phyloP scores from a whole-genome alignment of 345 rosid species.

The Hirschfeldia incana region DNA sequence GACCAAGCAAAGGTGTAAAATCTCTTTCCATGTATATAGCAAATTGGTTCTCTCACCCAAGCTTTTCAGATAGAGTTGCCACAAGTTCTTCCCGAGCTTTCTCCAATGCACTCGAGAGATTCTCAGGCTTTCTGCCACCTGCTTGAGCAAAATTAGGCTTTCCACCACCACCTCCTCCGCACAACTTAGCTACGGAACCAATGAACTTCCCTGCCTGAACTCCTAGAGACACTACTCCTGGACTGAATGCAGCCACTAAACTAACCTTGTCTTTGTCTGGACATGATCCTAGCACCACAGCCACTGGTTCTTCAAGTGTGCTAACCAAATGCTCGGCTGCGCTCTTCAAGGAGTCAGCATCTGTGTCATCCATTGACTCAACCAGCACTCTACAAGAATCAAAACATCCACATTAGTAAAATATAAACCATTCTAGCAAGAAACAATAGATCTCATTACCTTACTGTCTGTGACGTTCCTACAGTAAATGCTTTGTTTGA shows the following conservation, averaged over 20 bases:
- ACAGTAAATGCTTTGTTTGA: conserved; percentile 62
- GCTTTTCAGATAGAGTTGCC: conserved; percentile 56
- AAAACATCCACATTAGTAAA: conserved; percentile 4
- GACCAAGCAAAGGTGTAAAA: neutral
- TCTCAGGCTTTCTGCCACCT: conserved; percentile 84
- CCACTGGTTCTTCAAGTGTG: conserved; percentile 75
- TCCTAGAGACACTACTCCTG: conserved; percentile 66
- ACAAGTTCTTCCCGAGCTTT: conserved; percentile 70
- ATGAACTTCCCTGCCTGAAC: conserved; percentile 91
- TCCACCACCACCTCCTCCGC: conserved; percentile 98
- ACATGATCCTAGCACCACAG: conserved; percentile 73
- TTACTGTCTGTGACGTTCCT: conserved; percentile 58
- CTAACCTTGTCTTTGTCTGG: conserved; percentile 93
- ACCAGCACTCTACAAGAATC: conserved; percentile 65
- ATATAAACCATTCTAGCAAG: neutral
- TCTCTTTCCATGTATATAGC: neutral
- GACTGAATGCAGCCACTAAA: conserved; percentile 85
- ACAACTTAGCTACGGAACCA: conserved; percentile 75
- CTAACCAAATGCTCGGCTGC: conserved; percentile 78
- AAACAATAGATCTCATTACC: conserved; percentile 41
- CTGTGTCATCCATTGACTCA: conserved; percentile 76
- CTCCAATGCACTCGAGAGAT: conserved; percentile 66
- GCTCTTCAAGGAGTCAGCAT: conserved; percentile 80
- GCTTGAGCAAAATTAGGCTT: conserved; percentile 96
- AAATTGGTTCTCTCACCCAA: conserved; percentile 24